These are phyloP conservation scores for Epichloe brachyelytri DNA, from an alignment of 2,329 filamentous ascomycete genomes.

Conservation along the genomic window DNA sequence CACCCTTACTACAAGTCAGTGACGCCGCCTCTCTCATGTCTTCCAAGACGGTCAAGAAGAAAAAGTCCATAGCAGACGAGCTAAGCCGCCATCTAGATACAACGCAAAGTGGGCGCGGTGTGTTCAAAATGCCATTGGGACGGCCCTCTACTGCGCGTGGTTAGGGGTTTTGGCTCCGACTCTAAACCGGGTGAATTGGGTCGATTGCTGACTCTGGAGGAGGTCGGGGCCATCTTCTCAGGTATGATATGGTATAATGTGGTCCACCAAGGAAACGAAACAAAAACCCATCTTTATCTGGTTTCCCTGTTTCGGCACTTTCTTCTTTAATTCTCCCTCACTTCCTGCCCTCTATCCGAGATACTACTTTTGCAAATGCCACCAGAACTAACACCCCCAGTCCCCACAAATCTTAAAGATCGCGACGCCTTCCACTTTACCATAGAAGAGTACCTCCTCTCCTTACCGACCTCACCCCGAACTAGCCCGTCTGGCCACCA, in stretches of 20 bases:
- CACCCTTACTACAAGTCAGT: conserved; percentile 89
- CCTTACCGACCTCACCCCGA: conserved; percentile 83
- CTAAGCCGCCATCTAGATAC: conserved; percentile 34
- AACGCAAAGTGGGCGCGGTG: conserved; percentile 77
- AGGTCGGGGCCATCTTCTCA: conserved; percentile 66
- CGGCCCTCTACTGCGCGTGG: conserved; percentile 52
- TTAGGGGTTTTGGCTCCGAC: conserved; percentile 54
- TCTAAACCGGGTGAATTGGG: conserved; percentile 38
- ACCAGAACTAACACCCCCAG: conserved; percentile 28
- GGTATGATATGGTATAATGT: conserved; percentile 33
- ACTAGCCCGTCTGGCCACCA: conserved; percentile 79
- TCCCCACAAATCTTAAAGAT: conserved; percentile 84
- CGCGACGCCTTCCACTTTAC: conserved; percentile 86
- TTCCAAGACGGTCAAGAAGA: not conserved
- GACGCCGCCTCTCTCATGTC: not conserved
- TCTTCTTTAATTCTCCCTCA: not conserved
- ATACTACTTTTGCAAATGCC: not conserved
- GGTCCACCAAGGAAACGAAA: no score
- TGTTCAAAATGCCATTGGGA: conserved; percentile 63
- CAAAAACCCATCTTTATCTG: no score
- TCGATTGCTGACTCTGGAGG: conserved; percentile 72
- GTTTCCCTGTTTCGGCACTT: not conserved
- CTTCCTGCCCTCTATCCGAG: not conserved
- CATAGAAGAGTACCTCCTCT: conserved; percentile 91
- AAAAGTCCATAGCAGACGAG: not conserved